These are phyloP conservation scores for Talaromyces stipitatus DNA, from an alignment of 495 filamentous ascomycete species.

Conservation along the genomic window DNA sequence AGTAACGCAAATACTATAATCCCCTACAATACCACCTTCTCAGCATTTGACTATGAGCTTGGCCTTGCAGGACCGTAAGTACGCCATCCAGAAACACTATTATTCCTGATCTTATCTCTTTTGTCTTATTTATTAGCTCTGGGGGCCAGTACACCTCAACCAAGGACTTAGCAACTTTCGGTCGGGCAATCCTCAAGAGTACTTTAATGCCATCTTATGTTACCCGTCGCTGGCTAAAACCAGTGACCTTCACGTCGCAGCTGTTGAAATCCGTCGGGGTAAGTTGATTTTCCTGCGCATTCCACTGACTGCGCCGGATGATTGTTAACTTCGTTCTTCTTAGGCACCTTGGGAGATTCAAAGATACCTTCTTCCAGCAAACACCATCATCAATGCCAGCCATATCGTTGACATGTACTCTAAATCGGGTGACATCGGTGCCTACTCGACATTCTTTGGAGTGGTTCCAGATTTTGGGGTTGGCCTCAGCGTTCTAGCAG, in stretches of 20 bases:
- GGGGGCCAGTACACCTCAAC: conserved; percentile 51
- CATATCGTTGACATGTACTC: conserved; percentile 46
- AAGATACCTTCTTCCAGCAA: conserved; percentile 4
- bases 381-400: neutral
- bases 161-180: conserved; percentile 43
- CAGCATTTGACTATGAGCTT: conserved; percentile 23
- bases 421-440: conserved; percentile 35
- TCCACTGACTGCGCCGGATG: neutral
- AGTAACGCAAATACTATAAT: conserved; percentile 19
- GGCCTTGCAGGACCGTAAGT: conserved; percentile 40
- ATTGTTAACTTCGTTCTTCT: neutral
- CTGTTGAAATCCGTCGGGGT: conserved; percentile 34
- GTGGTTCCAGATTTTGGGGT: neutral
- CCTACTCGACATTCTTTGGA: neutral
- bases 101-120: neutral
- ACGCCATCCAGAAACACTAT: neutral
- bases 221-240: conserved; percentile 54
- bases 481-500: conserved; percentile 32
- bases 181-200: conserved; percentile 46
- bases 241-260: conserved; percentile 38
- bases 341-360: conserved; percentile 50
- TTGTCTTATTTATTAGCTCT: conserved; percentile 21
- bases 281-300: neutral
- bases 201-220: conserved; percentile 32
- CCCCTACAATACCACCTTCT: conserved; percentile 25